Evolutionary conservation across 176 grass and related monocot genomes (phyloP).

Genomic region (Eleusine coracana): DNA sequence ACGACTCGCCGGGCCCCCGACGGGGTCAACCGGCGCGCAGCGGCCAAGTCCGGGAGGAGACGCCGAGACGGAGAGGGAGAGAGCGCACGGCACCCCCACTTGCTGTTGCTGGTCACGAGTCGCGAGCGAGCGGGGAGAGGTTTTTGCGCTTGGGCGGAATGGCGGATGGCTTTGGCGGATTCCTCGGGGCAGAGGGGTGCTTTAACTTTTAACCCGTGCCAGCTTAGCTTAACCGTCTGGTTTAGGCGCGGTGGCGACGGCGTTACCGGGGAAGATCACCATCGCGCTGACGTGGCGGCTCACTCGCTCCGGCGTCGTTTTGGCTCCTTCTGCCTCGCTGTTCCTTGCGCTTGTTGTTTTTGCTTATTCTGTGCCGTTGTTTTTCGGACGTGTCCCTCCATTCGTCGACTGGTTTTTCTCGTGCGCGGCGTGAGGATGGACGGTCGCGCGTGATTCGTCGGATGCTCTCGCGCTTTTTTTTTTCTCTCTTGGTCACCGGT

Average conservation of each 20-base stretch:
- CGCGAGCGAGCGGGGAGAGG: background rate
- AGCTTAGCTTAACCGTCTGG: slow-evolving; percentile 23
- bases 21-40: slow-evolving; percentile 24
- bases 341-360: background rate
- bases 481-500: background rate
- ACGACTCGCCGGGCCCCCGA: background rate
- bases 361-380: background rate
- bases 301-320: background rate
- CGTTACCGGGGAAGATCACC: slow-evolving; percentile 11
- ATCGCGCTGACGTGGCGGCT: slow-evolving; percentile 26
- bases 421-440: background rate
- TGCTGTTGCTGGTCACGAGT: background rate
- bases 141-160: slow-evolving; percentile 24
- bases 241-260: background rate
- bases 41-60: background rate
- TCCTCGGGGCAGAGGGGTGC: slow-evolving; percentile 8
- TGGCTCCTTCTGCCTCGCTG: background rate
- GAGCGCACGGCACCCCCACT: background rate
- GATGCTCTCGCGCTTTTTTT: background rate
- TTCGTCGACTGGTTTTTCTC: background rate
- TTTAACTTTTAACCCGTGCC: background rate
- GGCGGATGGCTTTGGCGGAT: background rate
- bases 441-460: background rate
- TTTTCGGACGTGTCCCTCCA: background rate
- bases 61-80: background rate